Conservation (phyloP, 2,329 filamentous ascomycete species). For the Fusarium stilboides region DNA sequence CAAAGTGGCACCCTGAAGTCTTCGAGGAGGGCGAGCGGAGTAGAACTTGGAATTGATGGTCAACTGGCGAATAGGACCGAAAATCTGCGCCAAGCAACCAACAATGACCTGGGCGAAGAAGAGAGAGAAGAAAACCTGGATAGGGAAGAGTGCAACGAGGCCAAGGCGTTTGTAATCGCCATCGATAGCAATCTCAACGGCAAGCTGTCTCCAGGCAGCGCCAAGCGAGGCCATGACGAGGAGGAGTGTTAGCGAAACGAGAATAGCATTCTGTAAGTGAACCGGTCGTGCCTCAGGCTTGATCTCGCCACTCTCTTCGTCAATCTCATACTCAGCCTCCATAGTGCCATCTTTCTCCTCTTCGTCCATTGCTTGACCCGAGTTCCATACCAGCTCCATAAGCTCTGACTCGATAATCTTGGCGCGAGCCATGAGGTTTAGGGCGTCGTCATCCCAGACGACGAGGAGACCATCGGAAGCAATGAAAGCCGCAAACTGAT, state of each 20-base stretch:
- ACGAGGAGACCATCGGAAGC: constrained; percentile 79
- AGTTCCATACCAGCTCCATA: constrained; percentile 83
- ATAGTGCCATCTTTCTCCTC: constrained; percentile 65
- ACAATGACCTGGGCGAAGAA: constrained; percentile 87
- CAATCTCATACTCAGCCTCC: constrained; percentile 70
- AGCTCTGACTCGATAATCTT: constrained; percentile 82
- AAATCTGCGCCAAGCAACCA: constrained; percentile 80
- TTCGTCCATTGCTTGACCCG: constrained; percentile 68
- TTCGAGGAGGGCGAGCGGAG: constrained; percentile 78
- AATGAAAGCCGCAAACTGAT: constrained; percentile 86
- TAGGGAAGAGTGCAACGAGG: constrained; percentile 75
- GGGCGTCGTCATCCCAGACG: constrained; percentile 86
- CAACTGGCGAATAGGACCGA: constrained; percentile 82
- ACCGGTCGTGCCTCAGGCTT: constrained; percentile 76
- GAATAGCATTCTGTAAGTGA: constrained; percentile 78
- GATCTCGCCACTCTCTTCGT: constrained; percentile 79
- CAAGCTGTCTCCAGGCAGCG: constrained; percentile 78
- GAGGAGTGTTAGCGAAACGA: constrained; percentile 77
- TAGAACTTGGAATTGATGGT: constrained; percentile 85
- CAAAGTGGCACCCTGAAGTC: constrained; percentile 70
- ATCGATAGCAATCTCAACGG: constrained; percentile 78
- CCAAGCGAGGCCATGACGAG: constrained; percentile 78
- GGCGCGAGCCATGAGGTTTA: constrained; percentile 78
- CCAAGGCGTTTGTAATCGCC: constrained; percentile 73
- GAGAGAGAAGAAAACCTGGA: constrained; percentile 85